These are phyloP conservation scores for Curvularia verruculosa DNA, from an alignment of 2,329 filamentous ascomycete genomes.

Conservation along the genomic window DNA sequence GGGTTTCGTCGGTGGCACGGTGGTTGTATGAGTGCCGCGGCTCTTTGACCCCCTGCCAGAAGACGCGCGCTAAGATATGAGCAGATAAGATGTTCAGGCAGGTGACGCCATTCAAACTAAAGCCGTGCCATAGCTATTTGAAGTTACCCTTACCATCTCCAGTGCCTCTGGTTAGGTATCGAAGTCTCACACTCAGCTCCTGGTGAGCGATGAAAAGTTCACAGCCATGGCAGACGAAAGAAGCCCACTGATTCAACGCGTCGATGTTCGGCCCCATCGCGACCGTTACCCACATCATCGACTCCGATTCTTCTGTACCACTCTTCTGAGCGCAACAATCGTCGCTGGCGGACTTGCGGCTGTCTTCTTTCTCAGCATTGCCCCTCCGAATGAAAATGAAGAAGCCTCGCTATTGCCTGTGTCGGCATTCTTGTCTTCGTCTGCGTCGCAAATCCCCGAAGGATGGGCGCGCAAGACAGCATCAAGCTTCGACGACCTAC, in stretches of 20 bases:
- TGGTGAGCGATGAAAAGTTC: slow-evolving; percentile 35
- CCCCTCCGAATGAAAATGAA: slow-evolving; percentile 43
- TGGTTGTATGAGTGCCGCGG: neutral
- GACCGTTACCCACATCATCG: slow-evolving; percentile 59
- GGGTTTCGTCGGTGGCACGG: too few species aligned
- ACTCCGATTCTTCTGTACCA: slow-evolving; percentile 69
- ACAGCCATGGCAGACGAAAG: slow-evolving; percentile 60
- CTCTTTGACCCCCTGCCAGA: slow-evolving; percentile 9
- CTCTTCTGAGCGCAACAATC: slow-evolving; percentile 55
- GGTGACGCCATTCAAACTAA: slow-evolving; percentile 18
- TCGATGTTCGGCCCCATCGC: slow-evolving; percentile 62
- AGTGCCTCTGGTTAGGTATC: slow-evolving; percentile 7
- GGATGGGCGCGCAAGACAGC: slow-evolving; percentile 54
- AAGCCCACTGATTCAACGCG: slow-evolving; percentile 71
- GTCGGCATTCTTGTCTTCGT: slow-evolving; percentile 24
- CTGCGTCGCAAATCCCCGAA: slow-evolving; percentile 35
- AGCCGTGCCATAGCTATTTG: slow-evolving; percentile 9
- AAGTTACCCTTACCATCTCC: slow-evolving; percentile 6
- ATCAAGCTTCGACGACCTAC: slow-evolving; percentile 61
- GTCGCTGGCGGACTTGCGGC: slow-evolving; percentile 47
- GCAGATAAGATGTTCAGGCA: slow-evolving; percentile 15
- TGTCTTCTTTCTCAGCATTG: slow-evolving; percentile 48
- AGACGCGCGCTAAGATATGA: slow-evolving; percentile 15
- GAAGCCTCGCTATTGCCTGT: slow-evolving; percentile 10
- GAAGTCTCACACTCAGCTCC: slow-evolving; percentile 20